Evolutionary conservation across 2,329 filamentous ascomycete genomes (phyloP).

Genomic region (Beauveria australis): DNA sequence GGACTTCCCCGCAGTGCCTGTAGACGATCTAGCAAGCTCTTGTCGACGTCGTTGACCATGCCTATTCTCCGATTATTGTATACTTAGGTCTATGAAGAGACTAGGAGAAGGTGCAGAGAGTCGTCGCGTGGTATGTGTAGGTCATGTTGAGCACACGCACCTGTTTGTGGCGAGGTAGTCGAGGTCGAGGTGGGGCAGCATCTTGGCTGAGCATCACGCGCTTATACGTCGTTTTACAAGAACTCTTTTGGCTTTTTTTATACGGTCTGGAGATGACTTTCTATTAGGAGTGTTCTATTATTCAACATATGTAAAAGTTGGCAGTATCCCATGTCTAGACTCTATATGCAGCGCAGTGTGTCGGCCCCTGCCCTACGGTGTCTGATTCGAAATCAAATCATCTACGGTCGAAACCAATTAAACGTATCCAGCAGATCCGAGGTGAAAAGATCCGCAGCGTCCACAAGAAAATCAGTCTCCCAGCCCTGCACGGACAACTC

Average conservation of each 20-base stretch:
- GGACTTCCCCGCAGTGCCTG: slow-evolving; percentile 41
- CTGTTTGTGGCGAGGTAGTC: neutral
- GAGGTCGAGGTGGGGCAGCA: slow-evolving; percentile 1
- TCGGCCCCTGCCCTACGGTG: neutral
- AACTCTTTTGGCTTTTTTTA: too few relatives aligned
- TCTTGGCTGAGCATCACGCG: neutral
- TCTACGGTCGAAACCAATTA: slow-evolving; percentile 32
- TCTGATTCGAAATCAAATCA: neutral
- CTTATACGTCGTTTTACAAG: neutral
- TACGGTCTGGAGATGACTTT: too few relatives aligned
- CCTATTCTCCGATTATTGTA: neutral
- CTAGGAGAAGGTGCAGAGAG: neutral
- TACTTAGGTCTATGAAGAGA: neutral
- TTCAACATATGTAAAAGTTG: neutral
- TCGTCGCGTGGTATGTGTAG: neutral
- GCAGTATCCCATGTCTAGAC: neutral
- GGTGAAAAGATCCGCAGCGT: slow-evolving; percentile 29
- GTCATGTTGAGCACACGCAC: neutral
- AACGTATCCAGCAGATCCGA: slow-evolving; percentile 42
- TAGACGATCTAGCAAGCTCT: slow-evolving; percentile 43
- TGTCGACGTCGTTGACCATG: slow-evolving; percentile 33
- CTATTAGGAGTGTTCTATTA: neutral
- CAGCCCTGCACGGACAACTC: slow-evolving; percentile 4
- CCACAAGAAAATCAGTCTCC: slow-evolving; percentile 21
- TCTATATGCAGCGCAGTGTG: neutral